Evolutionary conservation across 2,329 filamentous ascomycete species (phyloP).

Genomic region (Hawksworthiomyces lignivorus): DNA sequence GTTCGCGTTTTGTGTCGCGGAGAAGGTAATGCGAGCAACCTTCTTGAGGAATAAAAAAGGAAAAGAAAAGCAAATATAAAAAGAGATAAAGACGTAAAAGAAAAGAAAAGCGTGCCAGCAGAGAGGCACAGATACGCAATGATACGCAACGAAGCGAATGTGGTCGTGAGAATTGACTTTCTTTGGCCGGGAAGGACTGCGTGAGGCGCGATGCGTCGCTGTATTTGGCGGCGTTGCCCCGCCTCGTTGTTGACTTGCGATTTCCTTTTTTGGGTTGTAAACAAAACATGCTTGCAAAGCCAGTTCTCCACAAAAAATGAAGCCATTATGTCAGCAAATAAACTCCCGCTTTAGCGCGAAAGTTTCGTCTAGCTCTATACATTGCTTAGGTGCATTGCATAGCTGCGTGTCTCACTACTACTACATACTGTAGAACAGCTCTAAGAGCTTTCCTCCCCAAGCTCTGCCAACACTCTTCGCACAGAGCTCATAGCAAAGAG

Average conservation of each 20-base stretch:
- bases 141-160: too few relatives aligned
- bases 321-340: not conserved
- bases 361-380: too few relatives aligned
- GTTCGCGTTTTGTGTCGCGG: not conserved
- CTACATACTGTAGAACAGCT: not conserved
- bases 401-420: not conserved
- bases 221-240: slow-evolving; percentile 13
- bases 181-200: too few relatives aligned
- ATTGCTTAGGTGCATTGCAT: not conserved
- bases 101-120: too few relatives aligned
- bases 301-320: slow-evolving; percentile 2
- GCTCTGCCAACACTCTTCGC: not conserved
- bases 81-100: slow-evolving; percentile 2
- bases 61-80: not conserved
- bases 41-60: not conserved
- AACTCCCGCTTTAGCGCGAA: too few relatives aligned
- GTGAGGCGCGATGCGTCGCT: not conserved
- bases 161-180: too few relatives aligned
- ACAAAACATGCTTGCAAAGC: slow-evolving; percentile 16
- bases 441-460: not conserved
- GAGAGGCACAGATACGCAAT: too few relatives aligned
- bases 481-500: too few relatives aligned
- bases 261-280: slow-evolving; percentile 17
- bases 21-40: not conserved
- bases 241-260: slow-evolving; percentile 18